These are phyloP conservation scores for Rhododendron henanense DNA, from an alignment of 148 eudicot genomes.

Conservation along the genomic window DNA sequence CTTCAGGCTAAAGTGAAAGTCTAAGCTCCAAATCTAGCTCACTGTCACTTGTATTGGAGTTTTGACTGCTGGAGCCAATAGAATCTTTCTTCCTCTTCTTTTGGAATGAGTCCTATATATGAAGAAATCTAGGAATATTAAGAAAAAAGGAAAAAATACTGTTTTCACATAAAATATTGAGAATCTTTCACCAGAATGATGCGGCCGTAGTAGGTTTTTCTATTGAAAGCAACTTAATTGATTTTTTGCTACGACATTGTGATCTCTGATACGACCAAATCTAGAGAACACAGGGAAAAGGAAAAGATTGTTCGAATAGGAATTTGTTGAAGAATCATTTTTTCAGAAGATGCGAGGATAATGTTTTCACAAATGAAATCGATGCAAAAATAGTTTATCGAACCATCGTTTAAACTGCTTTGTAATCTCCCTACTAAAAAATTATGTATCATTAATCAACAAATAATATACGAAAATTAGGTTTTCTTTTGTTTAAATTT, in stretches of 20 bases:
- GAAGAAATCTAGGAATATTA: background rate
- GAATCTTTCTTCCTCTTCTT: conserved; percentile 26
- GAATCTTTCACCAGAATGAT: background rate
- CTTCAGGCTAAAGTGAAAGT: conserved; percentile 24
- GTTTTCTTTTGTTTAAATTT: background rate
- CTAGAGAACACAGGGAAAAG: background rate
- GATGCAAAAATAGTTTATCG: background rate
- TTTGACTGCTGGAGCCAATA: conserved; percentile 33
- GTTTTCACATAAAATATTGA: background rate
- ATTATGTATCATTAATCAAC: background rate
- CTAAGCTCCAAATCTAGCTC: conserved; percentile 55
- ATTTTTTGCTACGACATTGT: background rate
- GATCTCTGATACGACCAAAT: background rate
- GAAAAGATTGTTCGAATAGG: background rate
- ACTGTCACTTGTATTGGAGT: conserved; percentile 31
- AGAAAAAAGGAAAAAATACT: background rate
- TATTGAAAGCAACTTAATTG: background rate
- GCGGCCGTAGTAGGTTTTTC: background rate
- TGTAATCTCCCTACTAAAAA: no score
- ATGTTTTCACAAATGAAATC: background rate
- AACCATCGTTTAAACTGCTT: no score
- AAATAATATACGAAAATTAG: no score
- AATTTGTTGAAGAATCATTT: background rate
- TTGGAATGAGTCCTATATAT: conserved; percentile 26
- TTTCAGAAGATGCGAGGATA: background rate